Percentiles rank a stretch among this genome's conserved stretches.
These are phyloP conservation scores for Curvularia sp. DNA, from an alignment of 2,329 filamentous ascomycete species.

Conservation along the genomic window DNA sequence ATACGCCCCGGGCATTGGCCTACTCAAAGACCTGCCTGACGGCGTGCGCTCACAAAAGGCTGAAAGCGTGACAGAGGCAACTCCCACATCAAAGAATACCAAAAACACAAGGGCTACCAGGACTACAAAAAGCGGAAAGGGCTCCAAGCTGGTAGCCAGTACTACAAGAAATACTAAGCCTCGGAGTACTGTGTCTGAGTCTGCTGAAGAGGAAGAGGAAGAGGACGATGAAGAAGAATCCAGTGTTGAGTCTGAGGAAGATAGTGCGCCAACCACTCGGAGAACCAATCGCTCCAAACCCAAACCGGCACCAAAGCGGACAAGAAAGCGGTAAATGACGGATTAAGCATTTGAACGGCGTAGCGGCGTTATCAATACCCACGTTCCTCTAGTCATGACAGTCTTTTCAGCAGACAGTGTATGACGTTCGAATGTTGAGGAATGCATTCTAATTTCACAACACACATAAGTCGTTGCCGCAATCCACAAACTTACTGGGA, in stretches of 20 bases:
- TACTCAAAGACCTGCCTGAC: conserved; percentile 43
- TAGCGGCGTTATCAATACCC: conserved; percentile 8
- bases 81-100: conserved; percentile 38
- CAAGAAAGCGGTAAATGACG: conserved; percentile 32
- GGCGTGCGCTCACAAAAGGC: conserved; percentile 37
- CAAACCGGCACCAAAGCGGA: conserved; percentile 39
- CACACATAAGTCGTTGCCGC: not conserved
- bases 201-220: conserved; percentile 51
- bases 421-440: not conserved
- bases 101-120: conserved; percentile 40
- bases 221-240: conserved; percentile 43
- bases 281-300: conserved; percentile 40
- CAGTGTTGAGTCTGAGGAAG: conserved; percentile 40
- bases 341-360: not conserved
- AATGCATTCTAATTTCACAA: not conserved
- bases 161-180: conserved; percentile 40
- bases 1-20: conserved; percentile 42
- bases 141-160: conserved; percentile 30
- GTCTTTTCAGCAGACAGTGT: not conserved
- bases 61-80: conserved; percentile 40
- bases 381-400: conserved; percentile 2
- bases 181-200: conserved; percentile 43
- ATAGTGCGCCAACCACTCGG: conserved; percentile 44
- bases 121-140: conserved; percentile 34
- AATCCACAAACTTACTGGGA: not conserved